Percentiles rank a stretch among this genome's conserved stretches.
Evolutionary conservation across 129 eudicot species (phyloP).

Genomic region (Flaveria bidentis): DNA sequence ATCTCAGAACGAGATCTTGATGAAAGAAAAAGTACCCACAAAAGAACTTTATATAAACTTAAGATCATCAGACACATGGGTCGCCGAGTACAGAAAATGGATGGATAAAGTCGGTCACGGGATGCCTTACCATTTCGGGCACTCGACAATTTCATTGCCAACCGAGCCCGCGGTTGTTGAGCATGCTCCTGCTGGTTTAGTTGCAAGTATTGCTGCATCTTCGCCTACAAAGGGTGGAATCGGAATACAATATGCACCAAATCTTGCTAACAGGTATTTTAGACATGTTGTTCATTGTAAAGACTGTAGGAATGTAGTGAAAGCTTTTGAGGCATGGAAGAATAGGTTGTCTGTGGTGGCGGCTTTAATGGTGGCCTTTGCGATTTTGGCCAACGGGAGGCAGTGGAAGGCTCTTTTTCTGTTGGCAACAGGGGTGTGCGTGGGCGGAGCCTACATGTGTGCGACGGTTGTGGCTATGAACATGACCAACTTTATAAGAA

Average conservation of each 20-base stretch:
- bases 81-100: constrained; percentile 92
- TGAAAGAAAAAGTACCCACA: constrained; percentile 80
- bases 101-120: constrained; percentile 99
- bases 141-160: constrained; percentile 72
- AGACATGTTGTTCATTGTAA: constrained; percentile 91
- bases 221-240: constrained; percentile 94
- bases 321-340: constrained; percentile 63
- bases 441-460: constrained; percentile 64
- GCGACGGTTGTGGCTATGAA: constrained; percentile 66
- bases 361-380: constrained; percentile 57
- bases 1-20: constrained; percentile 75
- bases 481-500: constrained; percentile 86
- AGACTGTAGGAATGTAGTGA: constrained; percentile 57
- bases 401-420: constrained; percentile 80
- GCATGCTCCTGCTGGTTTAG: constrained; percentile 95
- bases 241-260: constrained; percentile 70
- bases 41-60: constrained; percentile 73
- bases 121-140: constrained; percentile 96
- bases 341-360: constrained; percentile 57
- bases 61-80: constrained; percentile 93
- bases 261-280: constrained; percentile 72
- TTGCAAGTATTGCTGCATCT: constrained; percentile 78
- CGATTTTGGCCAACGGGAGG: constrained; percentile 64
- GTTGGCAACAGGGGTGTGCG: constrained; percentile 50
- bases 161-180: constrained; percentile 78